Base-by-base conservation (phyloP, 1,139 yeast genomes). In the Eremothecium gossypii region DNA sequence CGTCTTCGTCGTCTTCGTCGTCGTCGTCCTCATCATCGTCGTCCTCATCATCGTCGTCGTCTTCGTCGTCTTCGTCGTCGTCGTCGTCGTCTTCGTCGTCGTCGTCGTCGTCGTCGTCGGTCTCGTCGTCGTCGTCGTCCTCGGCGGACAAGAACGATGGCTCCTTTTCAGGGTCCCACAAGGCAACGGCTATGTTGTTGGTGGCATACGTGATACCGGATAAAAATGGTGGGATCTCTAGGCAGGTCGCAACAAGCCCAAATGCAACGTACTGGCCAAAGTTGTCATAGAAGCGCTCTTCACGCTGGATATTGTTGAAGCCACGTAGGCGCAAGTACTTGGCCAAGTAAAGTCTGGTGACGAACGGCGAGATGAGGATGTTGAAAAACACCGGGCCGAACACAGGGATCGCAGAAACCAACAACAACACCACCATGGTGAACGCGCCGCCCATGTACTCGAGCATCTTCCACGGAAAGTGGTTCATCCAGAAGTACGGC, bases 191-290 rank as follows among this genome's bases (percentile, higher is more conserved):
- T 10, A 55, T 49, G 6, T 50, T 47, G 42, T 59, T 58, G 9
- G 61, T 48, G 13, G 58, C 48, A 14, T 53, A 40, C 7, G 54
- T 47, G n/a, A 60, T 36, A 6, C 60, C 61, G 2, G 64, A 47
- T 12, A 59, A 28, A n/a, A 56, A 42, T 23, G 64, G 64, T 1
- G 56, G 39, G 14, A 50, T 43, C 38, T 60, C 63, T 27, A 58
- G 36, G 27, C 54, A 39, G 7, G 54, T 53, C 2, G 61, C 60
- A 7, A 49, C 45, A 8, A 57, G 14, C 1, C 64, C 64, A 46
- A 59, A 59, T 2, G 59, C 55, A 23, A 50, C 39, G 43, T 55
- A 58, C 27, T 49, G 49, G 7, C 64, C 64, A 26, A 54, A 50
- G 37, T 56, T 49, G 12, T 40, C 44, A 35, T 45, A 51, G 36